Evolutionary conservation across 2,329 filamentous ascomycete genomes (phyloP).

Genomic region (Aureobasidium pullulans): DNA sequence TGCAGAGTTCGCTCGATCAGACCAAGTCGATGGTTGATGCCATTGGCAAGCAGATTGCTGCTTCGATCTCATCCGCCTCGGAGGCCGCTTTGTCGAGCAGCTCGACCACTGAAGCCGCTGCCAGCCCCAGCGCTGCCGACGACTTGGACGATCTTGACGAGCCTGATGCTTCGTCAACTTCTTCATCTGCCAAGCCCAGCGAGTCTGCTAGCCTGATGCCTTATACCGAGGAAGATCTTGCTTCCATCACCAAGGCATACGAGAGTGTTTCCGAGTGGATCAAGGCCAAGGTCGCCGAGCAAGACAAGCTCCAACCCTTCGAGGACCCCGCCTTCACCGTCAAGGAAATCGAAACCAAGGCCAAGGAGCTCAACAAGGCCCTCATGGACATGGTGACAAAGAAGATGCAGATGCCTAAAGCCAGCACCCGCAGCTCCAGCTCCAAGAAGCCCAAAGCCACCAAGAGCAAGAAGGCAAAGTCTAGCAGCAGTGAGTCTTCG

Average conservation of each 20-base stretch:
- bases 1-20: constrained; percentile 65
- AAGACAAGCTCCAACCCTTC: constrained; percentile 60
- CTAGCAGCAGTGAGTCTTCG: not conserved
- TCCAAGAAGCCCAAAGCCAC: constrained; percentile 27
- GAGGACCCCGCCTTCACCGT: constrained; percentile 69
- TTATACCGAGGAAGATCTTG: constrained; percentile 67
- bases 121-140: constrained; percentile 40
- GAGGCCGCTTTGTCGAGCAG: constrained; percentile 31
- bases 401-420: constrained; percentile 45
- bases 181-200: constrained; percentile 30
- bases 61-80: constrained; percentile 39
- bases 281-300: constrained; percentile 59
- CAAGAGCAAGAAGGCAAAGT: constrained; percentile 26
- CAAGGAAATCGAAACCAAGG: constrained; percentile 63
- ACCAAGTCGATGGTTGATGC: constrained; percentile 62
- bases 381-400: constrained; percentile 65
- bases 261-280: constrained; percentile 66
- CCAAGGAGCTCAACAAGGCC: constrained; percentile 63
- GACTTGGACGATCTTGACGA: constrained; percentile 73
- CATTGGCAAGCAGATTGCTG: constrained; percentile 66
- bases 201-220: constrained; percentile 51
- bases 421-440: constrained; percentile 22
- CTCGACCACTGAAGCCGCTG: constrained; percentile 33
- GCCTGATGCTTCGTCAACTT: constrained; percentile 44
- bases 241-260: constrained; percentile 54